These are phyloP conservation scores for Echeveria elegans DNA, from an alignment of 164 flowering plant species.

Conservation along the genomic window DNA sequence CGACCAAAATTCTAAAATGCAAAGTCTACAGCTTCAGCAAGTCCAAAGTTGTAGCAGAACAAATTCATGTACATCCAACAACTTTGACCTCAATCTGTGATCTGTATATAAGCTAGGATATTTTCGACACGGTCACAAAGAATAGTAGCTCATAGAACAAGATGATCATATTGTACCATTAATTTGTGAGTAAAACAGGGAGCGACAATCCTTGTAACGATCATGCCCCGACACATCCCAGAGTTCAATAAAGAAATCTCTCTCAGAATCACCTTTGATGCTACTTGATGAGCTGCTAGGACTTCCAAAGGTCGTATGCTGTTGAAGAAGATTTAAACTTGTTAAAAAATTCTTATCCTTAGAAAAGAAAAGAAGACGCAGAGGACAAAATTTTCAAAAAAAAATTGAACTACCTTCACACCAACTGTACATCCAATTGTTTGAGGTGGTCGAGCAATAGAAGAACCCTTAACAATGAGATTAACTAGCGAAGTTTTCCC, in stretches of 20 bases:
- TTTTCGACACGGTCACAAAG: not conserved
- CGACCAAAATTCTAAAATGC: not conserved
- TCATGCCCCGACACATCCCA: constrained; percentile 99
- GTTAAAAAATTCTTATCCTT: not conserved
- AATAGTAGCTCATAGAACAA: not conserved
- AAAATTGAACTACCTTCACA: constrained; percentile 52
- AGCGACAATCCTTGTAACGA: constrained; percentile 83
- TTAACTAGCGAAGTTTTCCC: constrained; percentile 95
- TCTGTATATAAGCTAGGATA: not conserved
- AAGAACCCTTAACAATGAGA: constrained; percentile 75
- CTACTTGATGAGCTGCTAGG: constrained; percentile 80
- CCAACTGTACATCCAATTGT: constrained; percentile 84
- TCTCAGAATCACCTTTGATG: constrained; percentile 57
- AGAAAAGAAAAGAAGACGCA: constrained; percentile 11
- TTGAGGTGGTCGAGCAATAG: constrained; percentile 62
- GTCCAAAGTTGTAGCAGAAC: not conserved
- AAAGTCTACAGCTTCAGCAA: not conserved
- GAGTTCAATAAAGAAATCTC: constrained; percentile 91
- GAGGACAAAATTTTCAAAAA: not conserved
- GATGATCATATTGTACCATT: constrained; percentile 46
- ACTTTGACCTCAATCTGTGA: not conserved
- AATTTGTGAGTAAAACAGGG: constrained; percentile 89
- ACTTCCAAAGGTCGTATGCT: constrained; percentile 75
- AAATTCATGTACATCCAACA: not conserved
- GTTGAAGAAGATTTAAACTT: constrained; percentile 11